Evolutionary conservation across 176 grass and related monocot genomes (phyloP), one percentile per base, ranked within the genome.

Genomic region (Avena eriantha): DNA sequence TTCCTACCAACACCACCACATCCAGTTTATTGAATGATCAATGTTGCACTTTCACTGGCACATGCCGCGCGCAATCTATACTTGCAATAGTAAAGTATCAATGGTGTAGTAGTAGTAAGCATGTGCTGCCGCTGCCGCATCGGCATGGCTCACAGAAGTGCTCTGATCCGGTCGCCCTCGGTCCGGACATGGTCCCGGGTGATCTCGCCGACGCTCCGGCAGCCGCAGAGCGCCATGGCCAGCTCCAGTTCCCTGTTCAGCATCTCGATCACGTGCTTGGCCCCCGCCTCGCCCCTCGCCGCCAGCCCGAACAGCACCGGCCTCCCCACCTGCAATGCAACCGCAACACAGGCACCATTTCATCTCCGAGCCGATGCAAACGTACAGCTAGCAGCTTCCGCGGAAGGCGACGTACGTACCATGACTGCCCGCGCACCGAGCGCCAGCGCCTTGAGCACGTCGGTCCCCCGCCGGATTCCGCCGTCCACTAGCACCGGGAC

Each of bases 401-500:
- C 51, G 24, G 12, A 57, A 31, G 17, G 39, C 39, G 39, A 41
- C 7, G 39, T 41, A 36, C 78, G 22, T 73, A 94, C 96, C 93
- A 94, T 89, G 21, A 98, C 92, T 43, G 88, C 89, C 45, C 55
- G 84, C 12, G 93, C 96, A 29, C 91, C 93, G 35, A 98, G 96
- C 26, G 93, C 93, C 81, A 98, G 82, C 59, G 96, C 96, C 82
- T 98, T 94, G 75, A 98, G 76, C 9, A 98, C 86, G 76, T 95
- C 96, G 6, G 93, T 94, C 48, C 91, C 96, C 9, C 91, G 93
- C 80, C 96, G 89, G 84, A 98, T 11, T 33, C 96, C 96, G 24
- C 96, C 93, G 55, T 95, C 93, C 56, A 98, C 80, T 78, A 98
- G 83, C 61, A 98, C 96, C 5, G 92, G 96, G 35, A 98, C 67